Evolutionary conservation across 2,329 filamentous ascomycete species (phyloP), one percentile per base, ranked within the genome.

Genomic region (Pseudogymnoascus sp.): DNA sequence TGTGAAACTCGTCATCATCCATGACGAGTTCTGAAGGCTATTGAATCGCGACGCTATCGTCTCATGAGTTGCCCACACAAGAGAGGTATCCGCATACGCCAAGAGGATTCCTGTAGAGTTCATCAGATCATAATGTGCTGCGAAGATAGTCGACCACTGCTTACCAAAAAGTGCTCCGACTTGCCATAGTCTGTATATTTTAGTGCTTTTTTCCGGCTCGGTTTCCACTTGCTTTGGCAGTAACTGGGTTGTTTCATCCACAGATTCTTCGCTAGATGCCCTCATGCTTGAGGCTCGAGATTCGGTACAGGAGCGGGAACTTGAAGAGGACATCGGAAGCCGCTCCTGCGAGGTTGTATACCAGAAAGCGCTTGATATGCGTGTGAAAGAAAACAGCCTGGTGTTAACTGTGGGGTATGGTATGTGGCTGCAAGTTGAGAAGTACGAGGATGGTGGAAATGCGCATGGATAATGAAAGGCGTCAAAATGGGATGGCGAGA

Each of bases 1-100:
- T 33, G 66, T 66, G 28, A 68, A 68, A 35, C 66, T 65, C 15
- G 67, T 67, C 65, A 68, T 68, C 64, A 68, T 67, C 67, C 67
- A 68, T 61, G 67, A 68, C 21, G 66, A 68, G 35, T 66, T 65
- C 44, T 62, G 60, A 35, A 67, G 57, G 33, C 42, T 63, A 57
- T 67, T 57, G 40, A 68, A 68, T 36, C 57, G 47, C 11, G 67
- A 68, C 50, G 67, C 66, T 31, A 68, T 63, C n/a, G 66, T 68
- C 59, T 67, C 67, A 61, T 67, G 66, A 8, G 65, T 68, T 28
- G 67, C 67, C 67, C 67, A 68, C 21, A 67, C 67, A 31, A 68
- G 57, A 44, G 67, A 68, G 2, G 67, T 68, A 57, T 68, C 65
- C 8, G 67, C 65, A 21, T 61, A 65, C 36, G 67, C 65, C 44